Evolutionary conservation across 768 basidiomycete species (phyloP).

Genomic region (Termitomyces sp.): DNA sequence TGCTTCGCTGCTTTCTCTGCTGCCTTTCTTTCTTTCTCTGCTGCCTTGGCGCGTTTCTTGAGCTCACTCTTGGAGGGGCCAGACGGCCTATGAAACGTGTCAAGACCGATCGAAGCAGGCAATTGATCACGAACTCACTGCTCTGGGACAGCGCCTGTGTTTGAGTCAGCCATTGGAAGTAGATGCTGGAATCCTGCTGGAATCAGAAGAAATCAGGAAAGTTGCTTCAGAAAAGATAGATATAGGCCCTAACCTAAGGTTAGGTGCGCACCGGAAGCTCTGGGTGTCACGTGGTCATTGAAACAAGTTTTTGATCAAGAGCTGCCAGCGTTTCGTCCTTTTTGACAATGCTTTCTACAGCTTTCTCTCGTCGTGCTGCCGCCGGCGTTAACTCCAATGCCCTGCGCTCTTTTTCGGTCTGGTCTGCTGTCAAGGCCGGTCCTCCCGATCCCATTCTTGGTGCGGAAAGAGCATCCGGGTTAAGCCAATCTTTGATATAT

Average conservation of each 20-base stretch:
- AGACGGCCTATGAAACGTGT: constrained; percentile 18
- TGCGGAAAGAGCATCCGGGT: constrained; percentile 27
- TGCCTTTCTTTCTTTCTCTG: constrained; percentile 86
- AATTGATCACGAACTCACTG: constrained; percentile 5
- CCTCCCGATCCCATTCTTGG: constrained; percentile 94
- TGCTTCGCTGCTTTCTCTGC: constrained; percentile 84
- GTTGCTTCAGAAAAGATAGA: neutral
- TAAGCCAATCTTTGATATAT: constrained; percentile 10
- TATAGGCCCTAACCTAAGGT: constrained; percentile 21
- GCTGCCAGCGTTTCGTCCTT: constrained; percentile 19
- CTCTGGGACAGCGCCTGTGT: constrained; percentile 4
- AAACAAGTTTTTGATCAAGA: neutral
- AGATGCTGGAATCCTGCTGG: constrained; percentile 4
- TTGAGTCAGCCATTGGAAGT: constrained; percentile 13
- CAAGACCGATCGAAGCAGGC: neutral
- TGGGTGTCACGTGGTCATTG: neutral
- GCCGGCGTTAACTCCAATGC: constrained; percentile 32
- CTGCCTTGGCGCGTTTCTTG: constrained; percentile 89
- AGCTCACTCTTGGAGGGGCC: constrained; percentile 84
- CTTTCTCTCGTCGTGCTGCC: constrained; percentile 49
- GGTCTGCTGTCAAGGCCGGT: constrained; percentile 81
- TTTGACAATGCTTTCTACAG: constrained; percentile 43
- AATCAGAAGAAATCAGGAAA: constrained; percentile 4
- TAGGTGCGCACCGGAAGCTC: constrained; percentile 8
- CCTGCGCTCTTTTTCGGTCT: constrained; percentile 59